Evolutionary conservation across 148 eudicot genomes (phyloP).

Genomic region (Nepenthes mirabilis): DNA sequence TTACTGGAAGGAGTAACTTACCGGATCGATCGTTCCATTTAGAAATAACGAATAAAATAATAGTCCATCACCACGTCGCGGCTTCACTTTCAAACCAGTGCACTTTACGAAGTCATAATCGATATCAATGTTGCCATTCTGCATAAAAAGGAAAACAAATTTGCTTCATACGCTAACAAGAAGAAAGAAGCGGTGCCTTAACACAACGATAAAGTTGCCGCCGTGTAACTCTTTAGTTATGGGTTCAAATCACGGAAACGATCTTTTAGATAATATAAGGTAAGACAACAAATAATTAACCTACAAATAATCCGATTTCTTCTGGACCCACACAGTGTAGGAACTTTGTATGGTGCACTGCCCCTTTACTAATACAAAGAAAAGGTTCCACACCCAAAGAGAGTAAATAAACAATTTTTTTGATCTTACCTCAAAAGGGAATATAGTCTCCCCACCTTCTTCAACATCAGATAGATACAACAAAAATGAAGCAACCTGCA

Average conservation of each 20-base stretch:
- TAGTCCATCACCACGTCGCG: conserved; percentile 72
- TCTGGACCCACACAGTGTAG: too few relatives aligned
- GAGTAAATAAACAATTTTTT: not conserved
- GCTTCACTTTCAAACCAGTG: conserved; percentile 74
- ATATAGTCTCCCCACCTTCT: conserved; percentile 96
- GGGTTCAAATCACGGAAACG: too few relatives aligned
- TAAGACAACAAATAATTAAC: too few relatives aligned
- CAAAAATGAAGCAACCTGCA: conserved; percentile 80
- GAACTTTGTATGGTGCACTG: too few relatives aligned
- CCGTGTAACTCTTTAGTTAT: too few relatives aligned
- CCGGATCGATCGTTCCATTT: conserved; percentile 83
- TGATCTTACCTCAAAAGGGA: conserved; percentile 65
- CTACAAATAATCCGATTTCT: too few relatives aligned
- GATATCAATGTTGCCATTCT: conserved; percentile 50
- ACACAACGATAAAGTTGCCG: too few relatives aligned
- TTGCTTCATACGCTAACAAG: not conserved
- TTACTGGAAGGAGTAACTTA: conserved; percentile 21
- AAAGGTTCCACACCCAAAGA: too few relatives aligned
- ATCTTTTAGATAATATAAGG: too few relatives aligned
- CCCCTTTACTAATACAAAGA: too few relatives aligned
- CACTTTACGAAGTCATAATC: conserved; percentile 62
- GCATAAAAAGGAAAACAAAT: conserved; percentile 10
- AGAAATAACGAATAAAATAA: conserved; percentile 67
- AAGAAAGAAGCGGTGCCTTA: not conserved
- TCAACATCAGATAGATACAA: conserved; percentile 82